These are phyloP conservation scores for Rhodomyrtus tomentosa DNA, from an alignment of 345 rosid genomes.

Conservation along the genomic window DNA sequence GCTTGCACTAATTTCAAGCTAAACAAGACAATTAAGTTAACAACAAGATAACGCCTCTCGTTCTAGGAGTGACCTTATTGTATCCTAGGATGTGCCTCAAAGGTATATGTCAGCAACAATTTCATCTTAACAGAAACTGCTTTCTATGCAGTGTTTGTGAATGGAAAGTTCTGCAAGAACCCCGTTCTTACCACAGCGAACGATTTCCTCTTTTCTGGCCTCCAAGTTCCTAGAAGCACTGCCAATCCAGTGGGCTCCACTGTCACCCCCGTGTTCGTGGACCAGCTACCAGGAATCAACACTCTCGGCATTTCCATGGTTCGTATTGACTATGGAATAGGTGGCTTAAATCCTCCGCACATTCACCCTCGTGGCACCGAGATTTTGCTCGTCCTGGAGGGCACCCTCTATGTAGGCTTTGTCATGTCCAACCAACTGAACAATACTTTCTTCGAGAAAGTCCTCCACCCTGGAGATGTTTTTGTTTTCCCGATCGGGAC, in stretches of 20 bases:
- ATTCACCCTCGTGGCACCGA: slow-evolving; percentile 20
- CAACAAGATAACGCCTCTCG: neutral
- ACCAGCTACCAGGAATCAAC: too few relatives aligned
- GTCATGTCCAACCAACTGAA: slow-evolving; percentile 20
- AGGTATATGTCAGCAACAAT: neutral
- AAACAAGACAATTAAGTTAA: neutral
- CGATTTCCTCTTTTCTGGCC: slow-evolving; percentile 10
- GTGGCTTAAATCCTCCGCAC: slow-evolving; percentile 23
- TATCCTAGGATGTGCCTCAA: neutral
- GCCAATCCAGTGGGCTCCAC: too few relatives aligned
- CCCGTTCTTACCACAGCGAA: slow-evolving; percentile 3
- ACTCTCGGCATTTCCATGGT: slow-evolving; percentile 10
- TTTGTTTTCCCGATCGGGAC: slow-evolving; percentile 9
- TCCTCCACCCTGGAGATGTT: slow-evolving; percentile 13
- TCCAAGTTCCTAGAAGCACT: too few relatives aligned
- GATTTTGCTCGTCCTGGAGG: slow-evolving; percentile 16
- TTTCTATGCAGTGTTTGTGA: slow-evolving; percentile 10
- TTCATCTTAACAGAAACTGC: neutral
- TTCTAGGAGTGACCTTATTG: neutral
- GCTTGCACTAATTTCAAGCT: neutral
- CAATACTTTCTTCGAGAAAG: slow-evolving; percentile 9
- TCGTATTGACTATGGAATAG: slow-evolving; percentile 11
- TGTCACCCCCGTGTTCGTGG: too few relatives aligned
- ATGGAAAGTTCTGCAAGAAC: slow-evolving; percentile 17
- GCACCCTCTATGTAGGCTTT: slow-evolving; percentile 28